phyloP scores from a whole-genome alignment of 2,329 filamentous ascomycete genomes.

The Madurella mycetomatis region DNA sequence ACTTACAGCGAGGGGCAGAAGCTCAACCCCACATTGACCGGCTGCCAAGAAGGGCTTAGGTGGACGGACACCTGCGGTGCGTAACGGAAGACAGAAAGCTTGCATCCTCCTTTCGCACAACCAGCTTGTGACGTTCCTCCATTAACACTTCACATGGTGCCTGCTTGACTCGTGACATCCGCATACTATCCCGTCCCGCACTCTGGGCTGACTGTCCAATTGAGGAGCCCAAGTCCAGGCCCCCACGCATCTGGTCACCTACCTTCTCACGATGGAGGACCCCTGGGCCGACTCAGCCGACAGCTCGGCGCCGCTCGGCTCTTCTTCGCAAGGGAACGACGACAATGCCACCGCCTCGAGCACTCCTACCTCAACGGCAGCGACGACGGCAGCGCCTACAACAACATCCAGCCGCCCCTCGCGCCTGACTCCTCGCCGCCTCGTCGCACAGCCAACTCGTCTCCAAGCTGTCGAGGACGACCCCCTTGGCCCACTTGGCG shows the following conservation, averaged over 20 bases:
- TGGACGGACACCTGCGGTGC: constrained; percentile 5
- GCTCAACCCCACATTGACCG: constrained; percentile 16
- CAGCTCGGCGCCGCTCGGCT: constrained; percentile 17
- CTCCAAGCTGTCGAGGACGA: constrained; percentile 73
- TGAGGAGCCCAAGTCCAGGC: neutral
- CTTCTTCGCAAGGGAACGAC: constrained; percentile 28
- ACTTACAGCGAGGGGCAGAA: too few relatives aligned
- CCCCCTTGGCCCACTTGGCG: constrained; percentile 72
- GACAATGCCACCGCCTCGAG: constrained; percentile 25
- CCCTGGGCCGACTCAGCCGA: constrained; percentile 49
- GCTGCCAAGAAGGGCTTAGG: constrained; percentile 21
- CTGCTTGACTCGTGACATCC: neutral
- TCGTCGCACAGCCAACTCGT: constrained; percentile 71
- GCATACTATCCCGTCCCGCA: neutral
- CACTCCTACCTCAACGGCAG: neutral
- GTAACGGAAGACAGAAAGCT: constrained; percentile 3
- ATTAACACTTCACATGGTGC: neutral
- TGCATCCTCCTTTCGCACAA: neutral
- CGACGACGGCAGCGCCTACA: constrained; percentile 7
- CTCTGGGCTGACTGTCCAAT: neutral
- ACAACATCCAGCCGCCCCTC: constrained; percentile 37
- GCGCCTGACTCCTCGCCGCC: constrained; percentile 51
- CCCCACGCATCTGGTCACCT: neutral
- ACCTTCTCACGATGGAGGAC: constrained; percentile 34
- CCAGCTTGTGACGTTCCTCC: neutral